Percentiles rank a stretch among this genome's conserved stretches.
phyloP scores from a whole-genome alignment of 192 early-diverging fungal genomes.

The Backusella parvicylindrica region DNA sequence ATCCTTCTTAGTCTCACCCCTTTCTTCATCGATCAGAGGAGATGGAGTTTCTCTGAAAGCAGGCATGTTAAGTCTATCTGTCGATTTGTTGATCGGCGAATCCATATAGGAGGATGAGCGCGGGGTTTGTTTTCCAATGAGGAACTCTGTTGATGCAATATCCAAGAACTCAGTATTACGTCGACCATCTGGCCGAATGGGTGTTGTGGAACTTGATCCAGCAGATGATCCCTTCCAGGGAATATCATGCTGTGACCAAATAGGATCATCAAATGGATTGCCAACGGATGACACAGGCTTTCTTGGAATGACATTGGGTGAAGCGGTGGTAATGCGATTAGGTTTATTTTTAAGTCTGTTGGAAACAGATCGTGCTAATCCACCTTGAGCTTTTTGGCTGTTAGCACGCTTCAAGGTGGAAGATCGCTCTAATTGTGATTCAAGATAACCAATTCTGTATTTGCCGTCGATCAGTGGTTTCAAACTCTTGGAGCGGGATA shows the following conservation, averaged over 20 bases:
- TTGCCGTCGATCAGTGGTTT: conserved; percentile 33
- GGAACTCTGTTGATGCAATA: conserved; percentile 14
- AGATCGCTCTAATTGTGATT: conserved; percentile 24
- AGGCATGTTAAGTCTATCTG: background rate
- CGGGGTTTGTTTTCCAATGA: conserved; percentile 21
- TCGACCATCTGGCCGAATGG: background rate
- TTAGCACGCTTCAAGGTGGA: conserved; percentile 14
- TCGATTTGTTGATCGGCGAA: background rate
- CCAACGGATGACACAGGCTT: background rate
- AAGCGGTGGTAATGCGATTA: background rate
- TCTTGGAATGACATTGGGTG: background rate
- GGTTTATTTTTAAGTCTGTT: conserved; percentile 1
- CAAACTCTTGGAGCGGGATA: conserved; percentile 44
- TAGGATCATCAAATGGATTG: conserved; percentile 29
- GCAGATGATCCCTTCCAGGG: background rate
- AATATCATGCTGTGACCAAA: conserved; percentile 18
- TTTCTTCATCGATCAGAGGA: conserved; percentile 25
- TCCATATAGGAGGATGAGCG: background rate
- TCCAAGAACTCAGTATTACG: background rate
- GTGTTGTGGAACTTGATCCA: background rate
- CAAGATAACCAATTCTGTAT: conserved; percentile 35
- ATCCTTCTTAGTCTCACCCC: background rate
- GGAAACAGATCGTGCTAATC: background rate
- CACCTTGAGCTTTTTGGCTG: conserved; percentile 4
- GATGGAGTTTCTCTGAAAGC: background rate